A percentile compares a stretch with the other conserved stretches of the same genome.
These are phyloP conservation scores for Ophiostoma ulmi DNA, from an alignment of 2,329 filamentous ascomycete genomes.

Conservation along the genomic window DNA sequence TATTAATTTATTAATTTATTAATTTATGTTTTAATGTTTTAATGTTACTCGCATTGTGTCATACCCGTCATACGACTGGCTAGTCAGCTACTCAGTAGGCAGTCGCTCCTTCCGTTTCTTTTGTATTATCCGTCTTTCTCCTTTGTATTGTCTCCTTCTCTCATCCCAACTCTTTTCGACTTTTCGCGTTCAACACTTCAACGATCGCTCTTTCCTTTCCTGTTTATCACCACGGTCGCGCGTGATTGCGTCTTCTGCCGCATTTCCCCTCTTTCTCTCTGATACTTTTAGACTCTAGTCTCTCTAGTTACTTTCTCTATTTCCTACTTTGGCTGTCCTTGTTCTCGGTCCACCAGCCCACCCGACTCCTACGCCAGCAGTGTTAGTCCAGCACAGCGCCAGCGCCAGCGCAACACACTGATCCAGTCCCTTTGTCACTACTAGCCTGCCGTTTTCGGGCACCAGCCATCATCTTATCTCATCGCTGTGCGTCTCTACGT, in stretches of 20 bases:
- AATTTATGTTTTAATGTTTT: too few species aligned
- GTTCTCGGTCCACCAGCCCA: conserved; percentile 7
- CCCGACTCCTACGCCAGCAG: conserved; percentile 5
- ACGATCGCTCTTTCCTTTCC: neutral
- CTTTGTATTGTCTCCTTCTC: neutral
- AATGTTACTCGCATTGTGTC: neutral
- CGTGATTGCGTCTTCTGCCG: neutral
- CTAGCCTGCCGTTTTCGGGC: conserved; percentile 4
- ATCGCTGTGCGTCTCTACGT: neutral
- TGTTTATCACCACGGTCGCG: neutral
- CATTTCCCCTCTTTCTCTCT: conserved; percentile 6
- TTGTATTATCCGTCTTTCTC: too few species aligned
- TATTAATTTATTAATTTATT: neutral
- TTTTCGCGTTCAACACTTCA: neutral
- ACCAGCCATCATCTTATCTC: conserved; percentile 9
- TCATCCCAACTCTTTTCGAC: neutral
- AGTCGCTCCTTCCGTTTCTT: too few species aligned
- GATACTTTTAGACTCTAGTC: neutral
- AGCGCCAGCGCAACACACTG: neutral
- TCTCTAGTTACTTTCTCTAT: neutral
- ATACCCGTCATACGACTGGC: neutral
- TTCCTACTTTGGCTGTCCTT: neutral
- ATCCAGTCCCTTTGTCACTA: conserved; percentile 1
- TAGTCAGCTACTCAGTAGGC: neutral
- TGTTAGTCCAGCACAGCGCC: neutral